A percentile compares a stretch with the other conserved stretches of the same genome.
phyloP scores from a whole-genome alignment of 257 asterid species.

The Thymus mandschuricus region DNA sequence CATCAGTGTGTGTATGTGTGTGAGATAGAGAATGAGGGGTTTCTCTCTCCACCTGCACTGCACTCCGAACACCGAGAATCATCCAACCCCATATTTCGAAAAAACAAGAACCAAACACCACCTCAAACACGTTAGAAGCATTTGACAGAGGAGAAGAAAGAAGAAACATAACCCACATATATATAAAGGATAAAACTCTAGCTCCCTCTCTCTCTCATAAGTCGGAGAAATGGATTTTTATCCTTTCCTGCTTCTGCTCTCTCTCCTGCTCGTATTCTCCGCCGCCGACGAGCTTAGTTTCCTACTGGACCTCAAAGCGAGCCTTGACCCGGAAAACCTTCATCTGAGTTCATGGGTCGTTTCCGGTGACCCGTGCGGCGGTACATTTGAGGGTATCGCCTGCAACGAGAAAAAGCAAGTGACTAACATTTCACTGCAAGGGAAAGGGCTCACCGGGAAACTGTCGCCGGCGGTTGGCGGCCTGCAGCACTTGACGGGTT shows the following conservation, averaged over 20 bases:
- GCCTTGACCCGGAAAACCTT: slow-evolving; percentile 76
- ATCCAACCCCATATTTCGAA: slow-evolving; percentile 24
- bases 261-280: slow-evolving; percentile 43
- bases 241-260: slow-evolving; percentile 31
- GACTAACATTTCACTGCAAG: slow-evolving; percentile 86
- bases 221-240: slow-evolving; percentile 44
- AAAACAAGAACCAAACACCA: slow-evolving; percentile 29
- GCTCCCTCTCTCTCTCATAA: background rate
- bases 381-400: slow-evolving; percentile 76
- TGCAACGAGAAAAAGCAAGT: slow-evolving; percentile 78
- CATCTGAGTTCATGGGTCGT: slow-evolving; percentile 72
- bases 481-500: slow-evolving; percentile 71
- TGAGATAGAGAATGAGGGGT: slow-evolving; percentile 13
- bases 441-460: slow-evolving; percentile 84
- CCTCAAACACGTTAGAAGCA: slow-evolving; percentile 32
- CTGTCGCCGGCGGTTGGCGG: slow-evolving; percentile 71
- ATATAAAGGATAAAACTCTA: background rate
- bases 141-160: slow-evolving; percentile 15
- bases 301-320: slow-evolving; percentile 64
- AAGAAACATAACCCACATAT: background rate
- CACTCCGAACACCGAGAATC: slow-evolving; percentile 38
- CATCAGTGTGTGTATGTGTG: slow-evolving; percentile 16
- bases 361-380: slow-evolving; percentile 72
- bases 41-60: slow-evolving; percentile 23
- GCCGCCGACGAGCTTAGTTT: slow-evolving; percentile 53